Base-by-base conservation (phyloP, 306 rosid genomes). In the Sindora glabra region DNA sequence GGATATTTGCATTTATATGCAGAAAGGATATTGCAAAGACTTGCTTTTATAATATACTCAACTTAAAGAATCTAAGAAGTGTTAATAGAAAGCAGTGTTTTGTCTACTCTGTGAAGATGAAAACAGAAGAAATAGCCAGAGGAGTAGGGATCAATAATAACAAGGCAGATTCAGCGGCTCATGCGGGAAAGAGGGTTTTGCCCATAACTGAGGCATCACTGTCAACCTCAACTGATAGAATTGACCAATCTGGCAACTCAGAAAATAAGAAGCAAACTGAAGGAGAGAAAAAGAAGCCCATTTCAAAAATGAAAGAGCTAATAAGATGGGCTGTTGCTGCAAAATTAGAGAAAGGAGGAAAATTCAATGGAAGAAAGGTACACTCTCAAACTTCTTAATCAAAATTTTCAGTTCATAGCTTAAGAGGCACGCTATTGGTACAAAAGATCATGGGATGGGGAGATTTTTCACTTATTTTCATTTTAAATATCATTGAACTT, bases 251-350 rank as follows among this genome's bases (percentile, higher is more conserved):
- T 36, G 72, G n/a, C n/a, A n/a, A n/a, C n/a, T n/a, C n/a, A n/a
- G n/a, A 67, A 18, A 64, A 60, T 72, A 76, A 81, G 61, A 86
- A 67, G 14, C 68, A 37, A 55, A 1, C 18, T 11, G 84, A 78
- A 19, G 82, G 76, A 30, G 85, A 80, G 1, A 87, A 62, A 59
- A 60, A 60, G 59, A 86, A 80, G 73, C 45, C 84, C 48, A 42
- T 82, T 50, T 80, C 97, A 6, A 92, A 86, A 77, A 79, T 92
- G 95, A 92, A 89, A 68, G 95, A 92, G 83, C 76, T 92, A 0
- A 66, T 89, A 46, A 82, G 94, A 79, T 89, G 99, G 99, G 95
- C 90, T 39, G 77, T 87, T 16, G 71, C 85, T 57, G 67, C 83
- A n/a, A 92, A 76, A 70, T 57, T 94, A 60, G 95, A 86, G 37